These are phyloP conservation scores for Penicillium chermesinum DNA, from an alignment of 495 filamentous ascomycete genomes.

Conservation along the genomic window DNA sequence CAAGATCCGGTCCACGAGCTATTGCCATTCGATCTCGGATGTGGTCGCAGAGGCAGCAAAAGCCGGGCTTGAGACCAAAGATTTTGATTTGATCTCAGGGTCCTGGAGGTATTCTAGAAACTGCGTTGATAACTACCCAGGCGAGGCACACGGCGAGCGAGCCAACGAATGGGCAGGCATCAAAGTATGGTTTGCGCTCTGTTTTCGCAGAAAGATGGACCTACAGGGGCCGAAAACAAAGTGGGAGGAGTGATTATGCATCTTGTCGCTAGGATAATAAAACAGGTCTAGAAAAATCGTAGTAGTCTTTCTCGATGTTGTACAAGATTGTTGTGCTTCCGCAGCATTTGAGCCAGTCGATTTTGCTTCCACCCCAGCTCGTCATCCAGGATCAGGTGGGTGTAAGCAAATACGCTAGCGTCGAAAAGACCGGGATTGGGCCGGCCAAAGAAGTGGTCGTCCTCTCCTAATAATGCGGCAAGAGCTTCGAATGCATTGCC, in stretches of 20 bases:
- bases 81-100: slow-evolving; percentile 20
- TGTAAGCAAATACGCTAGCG: slow-evolving; percentile 84
- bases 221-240: no score
- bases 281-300: slow-evolving; percentile 32
- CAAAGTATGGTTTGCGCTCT: slow-evolving; percentile 60
- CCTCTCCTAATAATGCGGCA: slow-evolving; percentile 58
- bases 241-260: slow-evolving; percentile 12
- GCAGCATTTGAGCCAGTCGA: slow-evolving; percentile 35
- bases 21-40: slow-evolving; percentile 50
- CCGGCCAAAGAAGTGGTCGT: slow-evolving; percentile 63
- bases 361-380: slow-evolving; percentile 53
- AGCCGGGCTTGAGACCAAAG: slow-evolving; percentile 47
- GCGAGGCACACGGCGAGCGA: slow-evolving; percentile 49
- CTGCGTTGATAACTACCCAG: slow-evolving; percentile 47
- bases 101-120: slow-evolving; percentile 29
- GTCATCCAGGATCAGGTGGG: slow-evolving; percentile 68
- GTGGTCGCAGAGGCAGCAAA: slow-evolving; percentile 49
- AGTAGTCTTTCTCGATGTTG: slow-evolving; percentile 49
- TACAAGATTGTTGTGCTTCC: slow-evolving; percentile 46
- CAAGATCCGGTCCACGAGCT: slow-evolving; percentile 62
- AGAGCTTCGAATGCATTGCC: slow-evolving; percentile 70
- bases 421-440: slow-evolving; percentile 70
- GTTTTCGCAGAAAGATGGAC: slow-evolving; percentile 41
- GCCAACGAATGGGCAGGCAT: slow-evolving; percentile 65
- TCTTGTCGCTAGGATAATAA: slow-evolving; percentile 11